A percentile compares a stretch with the other conserved stretches of the same genome.
phyloP scores from a whole-genome alignment of 1,284 basidiomycete genomes.

The Pseudomicrostroma phylloplanum region DNA sequence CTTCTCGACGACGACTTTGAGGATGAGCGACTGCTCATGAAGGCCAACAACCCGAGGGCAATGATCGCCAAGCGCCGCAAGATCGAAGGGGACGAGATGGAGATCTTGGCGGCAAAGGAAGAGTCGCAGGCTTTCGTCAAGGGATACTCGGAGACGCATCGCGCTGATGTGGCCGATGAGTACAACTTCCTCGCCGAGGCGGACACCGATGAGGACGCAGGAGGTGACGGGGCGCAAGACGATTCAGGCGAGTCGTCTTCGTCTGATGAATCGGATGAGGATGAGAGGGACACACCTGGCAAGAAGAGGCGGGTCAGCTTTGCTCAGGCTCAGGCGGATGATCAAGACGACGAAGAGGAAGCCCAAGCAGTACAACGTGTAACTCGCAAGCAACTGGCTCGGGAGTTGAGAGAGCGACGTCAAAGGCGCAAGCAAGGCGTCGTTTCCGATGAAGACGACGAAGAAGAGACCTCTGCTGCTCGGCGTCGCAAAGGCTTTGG shows the following conservation, averaged over 20 bases:
- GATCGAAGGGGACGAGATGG: conserved; percentile 37
- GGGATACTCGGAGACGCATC: conserved; percentile 31
- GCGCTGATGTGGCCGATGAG: conserved; percentile 22
- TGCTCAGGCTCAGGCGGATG: conserved; percentile 2
- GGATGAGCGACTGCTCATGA: conserved; percentile 31
- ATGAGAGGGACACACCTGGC: conserved; percentile 5
- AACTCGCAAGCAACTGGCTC: not conserved
- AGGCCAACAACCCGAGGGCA: conserved; percentile 19
- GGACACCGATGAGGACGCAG: conserved; percentile 16
- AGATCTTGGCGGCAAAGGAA: conserved; percentile 28
- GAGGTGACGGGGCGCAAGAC: conserved; percentile 12
- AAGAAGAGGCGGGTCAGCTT: not conserved
- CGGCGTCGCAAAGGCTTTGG: not conserved
- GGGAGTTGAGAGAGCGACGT: not conserved
- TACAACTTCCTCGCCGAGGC: conserved; percentile 30
- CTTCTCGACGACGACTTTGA: conserved; percentile 45
- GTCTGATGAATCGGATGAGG: no score
- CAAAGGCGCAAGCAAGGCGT: not conserved
- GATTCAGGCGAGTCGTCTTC: conserved; percentile 9
- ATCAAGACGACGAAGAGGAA: conserved; percentile 11
- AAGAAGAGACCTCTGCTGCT: not conserved
- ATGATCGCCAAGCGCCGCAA: conserved; percentile 27
- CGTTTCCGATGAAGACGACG: not conserved
- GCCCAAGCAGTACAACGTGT: not conserved
- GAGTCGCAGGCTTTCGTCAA: conserved; percentile 37